Base-by-base conservation (phyloP, 805 yeast genomes). In the Starmerella cellae region DNA sequence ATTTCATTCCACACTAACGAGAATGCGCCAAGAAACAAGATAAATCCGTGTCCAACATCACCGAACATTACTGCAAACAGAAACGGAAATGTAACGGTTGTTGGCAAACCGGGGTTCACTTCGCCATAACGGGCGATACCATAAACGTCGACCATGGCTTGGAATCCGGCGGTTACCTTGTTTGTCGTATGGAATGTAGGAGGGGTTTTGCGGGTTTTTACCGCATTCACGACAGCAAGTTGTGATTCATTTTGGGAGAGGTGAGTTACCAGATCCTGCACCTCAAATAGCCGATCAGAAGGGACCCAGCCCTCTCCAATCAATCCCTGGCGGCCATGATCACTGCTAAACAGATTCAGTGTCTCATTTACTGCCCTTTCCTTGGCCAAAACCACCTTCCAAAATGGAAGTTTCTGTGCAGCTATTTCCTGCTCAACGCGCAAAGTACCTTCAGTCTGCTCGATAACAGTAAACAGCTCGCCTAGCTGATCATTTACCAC, bases 61-160 rank as follows among this genome's bases (percentile, higher is more conserved):
- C 98, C 98, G 68, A 91, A 91, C 98, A 91, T 91, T 52, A 91
- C 81, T 19, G 98, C 96, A 65, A 91, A 91, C 94, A 91, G 82
- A 60, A 91, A 91, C 16, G 98, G 98, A 67, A 91, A 91, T 0
- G 98, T 91, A 20, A 91, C 81, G 39, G 83, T 74, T 0, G 98
- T 87, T 3, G 98, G 87, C 52, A 91, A 67, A 38, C 94, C 98
- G 2, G 98, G 94, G 60, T 91, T 91, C 19, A 91, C 91, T 62
- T 91, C 98, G 53, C 87, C 79, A 64, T 88, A 87, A 2, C 85
- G 73, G 3, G 95, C 88, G 41, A 85, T 70, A 56, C 98, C 99
- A 62, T 91, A 91, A 3, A 96, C 91, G 62, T 91, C 97, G 56
- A 84, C 83, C 64, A 91, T 85, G 32, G 76, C 70, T 66, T 91